Evolutionary conservation across 2,329 filamentous ascomycete genomes (phyloP), one percentile per base, ranked within the genome.

Genomic region (Scedosporium apiospermum): DNA sequence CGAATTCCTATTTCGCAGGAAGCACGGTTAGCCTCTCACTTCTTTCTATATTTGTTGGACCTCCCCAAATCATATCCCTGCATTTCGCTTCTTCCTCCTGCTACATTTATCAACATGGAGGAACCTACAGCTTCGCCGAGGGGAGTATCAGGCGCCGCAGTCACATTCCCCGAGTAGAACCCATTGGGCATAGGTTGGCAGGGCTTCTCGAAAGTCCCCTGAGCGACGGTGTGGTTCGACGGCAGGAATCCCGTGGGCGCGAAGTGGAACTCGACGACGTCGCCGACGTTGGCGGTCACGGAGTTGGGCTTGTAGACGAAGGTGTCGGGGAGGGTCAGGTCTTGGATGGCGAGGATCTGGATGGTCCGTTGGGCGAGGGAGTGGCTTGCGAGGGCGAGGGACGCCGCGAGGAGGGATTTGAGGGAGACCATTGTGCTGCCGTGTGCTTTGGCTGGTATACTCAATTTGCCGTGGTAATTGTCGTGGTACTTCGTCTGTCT

Each of bases 221-320:
- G 58, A 6, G 62, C 62, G 7, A 63, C 62, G 14, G 58, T 55
- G 58, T 63, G 62, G 62, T 63, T 63, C 38, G 55, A 58, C 7
- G 55, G 26, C 3, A 63, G 38, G 26, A 63, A 58, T 49, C 62
- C 62, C 12, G 61, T 62, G 10, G 51, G 51, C 16, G 61, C 61
- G 70, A 83, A 84, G 67, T 82, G 78, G 71, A 84, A 83, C 68
- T 82, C 78, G 62, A 84, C 71, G 57, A 76, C 73, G 66, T 81
- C 80, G 63, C 81, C 82, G 10, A 73, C 65, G 42, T 71, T 65
- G 21, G 80, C 80, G 27, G 69, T 72, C 64, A 82, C 66, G 27
- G 73, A 75, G 63, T 76, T 71, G 1, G 81, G 81, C 10, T 67
- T 71, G 70, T 81, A 83, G 34, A 65, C 69, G 41, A 81, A 66